Evolutionary conservation across 192 early-diverging fungal species (phyloP).

Genomic region (Umbelopsis ramanniana): DNA sequence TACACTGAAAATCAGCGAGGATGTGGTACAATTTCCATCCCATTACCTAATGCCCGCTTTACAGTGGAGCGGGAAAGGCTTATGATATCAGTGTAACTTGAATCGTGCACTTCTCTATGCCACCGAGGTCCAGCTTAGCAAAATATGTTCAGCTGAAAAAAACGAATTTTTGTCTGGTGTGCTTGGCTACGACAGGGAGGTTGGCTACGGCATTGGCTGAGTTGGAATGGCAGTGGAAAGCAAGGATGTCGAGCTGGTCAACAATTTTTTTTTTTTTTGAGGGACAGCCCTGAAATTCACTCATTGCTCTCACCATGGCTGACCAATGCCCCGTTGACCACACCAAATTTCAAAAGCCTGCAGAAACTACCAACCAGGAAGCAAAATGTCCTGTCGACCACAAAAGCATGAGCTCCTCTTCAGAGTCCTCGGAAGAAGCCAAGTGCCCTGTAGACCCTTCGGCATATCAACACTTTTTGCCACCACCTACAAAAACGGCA

Average conservation of each 20-base stretch:
- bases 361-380: constrained; percentile 25
- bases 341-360: constrained; percentile 43
- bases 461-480: constrained; percentile 53
- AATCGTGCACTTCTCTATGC: background rate
- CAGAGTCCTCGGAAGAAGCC: constrained; percentile 18
- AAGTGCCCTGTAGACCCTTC: constrained; percentile 51
- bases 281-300: background rate
- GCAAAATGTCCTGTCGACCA: constrained; percentile 46
- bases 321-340: constrained; percentile 63
- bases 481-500: constrained; percentile 28
- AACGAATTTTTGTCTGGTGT: too few relatives aligned
- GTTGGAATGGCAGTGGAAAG: too few relatives aligned
- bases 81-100: background rate
- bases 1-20: background rate
- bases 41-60: constrained; percentile 10
- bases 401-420: constrained; percentile 9
- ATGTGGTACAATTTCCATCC: constrained; percentile 4
- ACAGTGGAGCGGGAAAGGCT: background rate
- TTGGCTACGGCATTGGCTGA: too few relatives aligned
- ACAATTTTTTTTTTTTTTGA: constrained; percentile 3
- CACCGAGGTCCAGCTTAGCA: background rate
- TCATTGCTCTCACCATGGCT: constrained; percentile 18
- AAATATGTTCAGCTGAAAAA: too few relatives aligned
- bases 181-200: too few relatives aligned
- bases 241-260: too few relatives aligned